Percentiles rank a stretch among this genome's conserved stretches.
phyloP scores from a whole-genome alignment of 2,329 filamentous ascomycete genomes.

The Microdochium nivale region DNA sequence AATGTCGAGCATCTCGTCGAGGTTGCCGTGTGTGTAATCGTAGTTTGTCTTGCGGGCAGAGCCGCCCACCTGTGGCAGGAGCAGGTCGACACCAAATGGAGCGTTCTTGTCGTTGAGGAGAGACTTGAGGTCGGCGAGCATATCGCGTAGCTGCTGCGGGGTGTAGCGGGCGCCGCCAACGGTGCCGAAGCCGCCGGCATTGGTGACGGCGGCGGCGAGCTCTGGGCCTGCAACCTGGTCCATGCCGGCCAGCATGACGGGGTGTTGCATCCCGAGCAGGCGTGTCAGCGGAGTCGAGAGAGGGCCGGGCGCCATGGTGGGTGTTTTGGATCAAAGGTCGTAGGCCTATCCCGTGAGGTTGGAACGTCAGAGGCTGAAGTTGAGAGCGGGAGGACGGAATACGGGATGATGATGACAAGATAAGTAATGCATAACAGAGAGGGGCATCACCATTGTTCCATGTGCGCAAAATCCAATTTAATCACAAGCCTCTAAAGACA shows the following conservation, averaged over 20 bases:
- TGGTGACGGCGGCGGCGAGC: slow-evolving; percentile 92
- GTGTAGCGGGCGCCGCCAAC: slow-evolving; percentile 95
- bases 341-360: no score
- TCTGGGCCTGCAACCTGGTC: slow-evolving; percentile 96
- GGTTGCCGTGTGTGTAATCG: slow-evolving; percentile 21
- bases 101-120: slow-evolving; percentile 84
- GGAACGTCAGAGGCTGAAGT: no score
- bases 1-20: slow-evolving; percentile 20
- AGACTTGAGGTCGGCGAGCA: slow-evolving; percentile 89
- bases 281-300: not conserved
- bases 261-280: slow-evolving; percentile 49
- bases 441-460: no score
- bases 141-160: slow-evolving; percentile 91
- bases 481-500: no score
- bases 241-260: slow-evolving; percentile 93
- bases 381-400: no score
- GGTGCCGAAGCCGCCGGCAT: slow-evolving; percentile 92
- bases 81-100: slow-evolving; percentile 88
- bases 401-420: no score
- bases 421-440: no score
- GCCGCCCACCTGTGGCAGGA: slow-evolving; percentile 91
- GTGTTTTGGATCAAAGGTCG: no score
- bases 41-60: slow-evolving; percentile 86
- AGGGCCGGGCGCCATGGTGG: not conserved
- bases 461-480: no score